Base-by-base conservation (phyloP, 257 asterid genomes). In the Echium plantagineum region DNA sequence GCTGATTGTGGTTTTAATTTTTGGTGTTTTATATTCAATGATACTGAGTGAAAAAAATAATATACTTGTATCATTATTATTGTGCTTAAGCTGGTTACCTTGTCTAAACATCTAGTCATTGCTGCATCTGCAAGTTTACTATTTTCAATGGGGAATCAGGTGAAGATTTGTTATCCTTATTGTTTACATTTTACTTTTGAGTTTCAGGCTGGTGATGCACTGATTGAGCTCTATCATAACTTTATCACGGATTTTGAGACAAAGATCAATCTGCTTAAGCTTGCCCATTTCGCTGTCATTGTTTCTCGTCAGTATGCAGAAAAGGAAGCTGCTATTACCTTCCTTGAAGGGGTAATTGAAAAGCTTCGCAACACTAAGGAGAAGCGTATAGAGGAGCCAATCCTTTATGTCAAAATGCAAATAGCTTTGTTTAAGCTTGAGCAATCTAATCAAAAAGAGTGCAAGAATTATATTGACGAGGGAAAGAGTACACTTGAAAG, bases 251-350 rank as follows among this genome's bases (percentile, higher is more conserved):
- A 89, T 63, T 93, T 93, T 68, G 97, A 89, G 91, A 93, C 95
- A 32, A 93, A 89, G 75, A 93, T 93, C 83, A 89, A 89, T 71
- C 95, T 84, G 63, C 94, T 93, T 79, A 89, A 93, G 83, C 97
- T 93, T 71, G 94, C 99, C 24, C 97, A 89, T 74, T 89, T 93
- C 64, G 83, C 89, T 46, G 99, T 86, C 77, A 80, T 78, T 57
- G 94, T 89, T 55, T 93, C 97, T 69, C 81, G 90, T 38, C 86
- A 67, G 72, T 89, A 93, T 72, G 49, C 80, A 0, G 95, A 81
- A 78, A 89, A 87, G 80, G 97, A 81, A 60, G 96, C 89, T 53
- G 96, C 95, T 21, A 73, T 84, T 51, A 62, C 54, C 55, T 89
- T 81, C 74, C 97, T 93, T 66, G 96, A 93, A 77, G 94, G 90